phyloP scores from a whole-genome alignment of 164 flowering plant genomes.

The Aristolochia californica region DNA sequence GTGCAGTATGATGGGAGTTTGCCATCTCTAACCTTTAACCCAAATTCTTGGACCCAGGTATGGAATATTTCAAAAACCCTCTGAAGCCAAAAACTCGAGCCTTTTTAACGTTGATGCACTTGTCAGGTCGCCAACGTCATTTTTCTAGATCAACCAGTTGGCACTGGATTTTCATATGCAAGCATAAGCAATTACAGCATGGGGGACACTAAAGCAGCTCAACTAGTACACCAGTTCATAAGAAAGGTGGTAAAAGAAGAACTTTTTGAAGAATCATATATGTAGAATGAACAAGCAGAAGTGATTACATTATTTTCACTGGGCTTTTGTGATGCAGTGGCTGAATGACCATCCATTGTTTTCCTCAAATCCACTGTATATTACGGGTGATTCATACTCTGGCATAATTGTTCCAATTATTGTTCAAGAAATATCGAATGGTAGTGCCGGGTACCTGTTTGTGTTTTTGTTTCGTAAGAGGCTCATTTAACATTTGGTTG shows the following conservation, averaged over 20 bases:
- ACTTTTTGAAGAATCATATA: too few species aligned
- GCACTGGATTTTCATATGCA: too few species aligned
- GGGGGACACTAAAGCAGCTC: too few species aligned
- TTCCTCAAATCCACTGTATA: slow-evolving; percentile 19
- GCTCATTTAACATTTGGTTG: background rate
- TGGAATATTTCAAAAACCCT: background rate
- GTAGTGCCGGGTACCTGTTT: slow-evolving; percentile 5
- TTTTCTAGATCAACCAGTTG: too few species aligned
- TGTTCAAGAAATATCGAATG: slow-evolving; percentile 14
- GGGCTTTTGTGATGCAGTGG: slow-evolving; percentile 18
- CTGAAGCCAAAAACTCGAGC: too few species aligned
- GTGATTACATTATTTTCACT: background rate
- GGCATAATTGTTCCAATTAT: slow-evolving; percentile 21
- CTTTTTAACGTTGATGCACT: too few species aligned
- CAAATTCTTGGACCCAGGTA: slow-evolving; percentile 34
- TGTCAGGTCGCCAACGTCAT: too few species aligned
- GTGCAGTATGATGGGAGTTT: slow-evolving; percentile 16
- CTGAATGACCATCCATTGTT: slow-evolving; percentile 14
- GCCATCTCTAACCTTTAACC: slow-evolving; percentile 16
- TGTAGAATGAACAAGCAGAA: too few species aligned
- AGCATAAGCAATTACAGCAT: too few species aligned
- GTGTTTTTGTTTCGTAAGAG: too few species aligned
- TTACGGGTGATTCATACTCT: slow-evolving; percentile 30
- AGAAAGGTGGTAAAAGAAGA: too few species aligned
- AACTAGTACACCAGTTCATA: too few species aligned